These are phyloP conservation scores for Leptographium procerum DNA, from an alignment of 2,329 filamentous ascomycete genomes.

Conservation along the genomic window DNA sequence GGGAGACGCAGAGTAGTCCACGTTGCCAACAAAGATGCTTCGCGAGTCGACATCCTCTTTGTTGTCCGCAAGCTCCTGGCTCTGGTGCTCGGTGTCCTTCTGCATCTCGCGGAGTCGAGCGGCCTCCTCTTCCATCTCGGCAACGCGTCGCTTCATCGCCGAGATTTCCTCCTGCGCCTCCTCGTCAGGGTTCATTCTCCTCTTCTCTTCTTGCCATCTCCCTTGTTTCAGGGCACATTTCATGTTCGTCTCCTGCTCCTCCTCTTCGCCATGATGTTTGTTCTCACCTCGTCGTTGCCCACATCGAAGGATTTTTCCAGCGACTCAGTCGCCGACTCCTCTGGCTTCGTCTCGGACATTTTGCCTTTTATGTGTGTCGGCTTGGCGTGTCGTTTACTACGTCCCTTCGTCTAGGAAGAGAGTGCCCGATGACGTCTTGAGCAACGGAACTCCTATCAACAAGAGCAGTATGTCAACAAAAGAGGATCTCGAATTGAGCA, in stretches of 20 bases:
- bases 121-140: slow-evolving; percentile 84
- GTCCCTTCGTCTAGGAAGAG: background rate
- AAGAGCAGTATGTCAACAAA: background rate
- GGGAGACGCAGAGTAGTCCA: slow-evolving; percentile 92
- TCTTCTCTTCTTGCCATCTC: background rate
- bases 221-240: background rate
- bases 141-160: slow-evolving; percentile 76
- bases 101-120: slow-evolving; percentile 83
- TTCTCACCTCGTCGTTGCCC: slow-evolving; percentile 35
- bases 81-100: slow-evolving; percentile 72
- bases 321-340: slow-evolving; percentile 18
- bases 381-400: background rate
- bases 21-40: slow-evolving; percentile 97
- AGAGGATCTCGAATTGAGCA: background rate
- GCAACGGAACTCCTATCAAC: background rate
- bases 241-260: background rate
- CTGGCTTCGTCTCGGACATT: slow-evolving; percentile 20
- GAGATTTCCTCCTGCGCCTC: slow-evolving; percentile 59
- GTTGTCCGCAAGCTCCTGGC: slow-evolving; percentile 73
- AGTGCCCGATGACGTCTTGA: background rate
- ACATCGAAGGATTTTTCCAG: slow-evolving; percentile 27
- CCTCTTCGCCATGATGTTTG: slow-evolving; percentile 9
- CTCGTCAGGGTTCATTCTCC: slow-evolving; percentile 11
- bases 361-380: background rate
- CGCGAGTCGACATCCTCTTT: slow-evolving; percentile 92